Evolutionary conservation across 345 rosid species (phyloP), one percentile per base, ranked within the genome.

Genomic region (Draba incana): DNA sequence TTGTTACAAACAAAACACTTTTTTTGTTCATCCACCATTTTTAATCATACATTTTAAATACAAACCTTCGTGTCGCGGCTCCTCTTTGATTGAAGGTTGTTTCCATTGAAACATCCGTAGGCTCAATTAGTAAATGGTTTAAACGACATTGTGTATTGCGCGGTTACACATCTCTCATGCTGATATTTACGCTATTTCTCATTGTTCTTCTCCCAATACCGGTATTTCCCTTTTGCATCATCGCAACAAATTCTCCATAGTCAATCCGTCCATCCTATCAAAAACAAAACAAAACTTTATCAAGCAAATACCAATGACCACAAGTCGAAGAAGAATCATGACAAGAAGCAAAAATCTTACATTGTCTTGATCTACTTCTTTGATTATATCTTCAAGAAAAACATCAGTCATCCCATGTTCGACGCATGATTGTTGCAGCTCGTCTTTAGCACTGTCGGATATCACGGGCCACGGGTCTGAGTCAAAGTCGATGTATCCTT

Each of bases 201-300:
- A 95, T 92, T 16, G 99, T 92, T 83, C 99, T 81, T 84, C 99
- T 85, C n/a, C 99, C 99, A 10, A 95, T 59, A 65, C 98, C 99
- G 0, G 83, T 84, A 55, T 92, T 89, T 47, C 98, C 97, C 75
- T 95, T 95, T 84, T 89, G 98, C 99, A 92, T 92, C 99, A 92
- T 92, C 10, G 98, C 99, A 59, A 84, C 99, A 81, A 95, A 95
- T 78, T 95, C 99, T 44, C 90, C 86, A 41, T 95, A 95, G 50
- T 95, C 99, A 37, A 95, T 95, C 73, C 91, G 71, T 62, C 99
- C 99, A 75, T 95, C 99, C 99, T 95, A 33, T 27, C 60, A 38
- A 38, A 31, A 15, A n/a, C 39, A 28, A 8, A 14, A 53, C 46
- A n/a, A 10, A 47, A 68, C 15, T 38, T 46, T 48, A 30, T 3